Conservation (phyloP, 257 asterid species). For the Thymus quinquecostatus region DNA sequence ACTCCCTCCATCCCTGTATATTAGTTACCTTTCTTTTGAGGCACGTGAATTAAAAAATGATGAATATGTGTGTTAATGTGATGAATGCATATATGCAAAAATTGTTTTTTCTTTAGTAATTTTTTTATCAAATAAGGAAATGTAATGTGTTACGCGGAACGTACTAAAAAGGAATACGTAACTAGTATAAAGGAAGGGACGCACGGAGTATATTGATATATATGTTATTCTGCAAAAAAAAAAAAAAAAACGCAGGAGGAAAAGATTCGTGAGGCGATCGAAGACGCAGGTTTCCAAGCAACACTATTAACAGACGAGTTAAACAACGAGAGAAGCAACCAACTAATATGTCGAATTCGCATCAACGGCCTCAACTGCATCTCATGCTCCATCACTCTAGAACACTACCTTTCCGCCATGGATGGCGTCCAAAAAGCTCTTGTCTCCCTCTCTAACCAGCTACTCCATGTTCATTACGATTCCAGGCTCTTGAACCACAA, state of each 20-base stretch:
- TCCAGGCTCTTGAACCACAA: conserved; percentile 39
- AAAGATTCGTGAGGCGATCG: conserved; percentile 50
- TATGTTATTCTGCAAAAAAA: background rate
- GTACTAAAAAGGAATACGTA: too few species aligned
- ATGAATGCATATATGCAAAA: too few species aligned
- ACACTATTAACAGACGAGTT: conserved; percentile 40
- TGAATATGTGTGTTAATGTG: too few species aligned
- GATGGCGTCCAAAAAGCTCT: conserved; percentile 55
- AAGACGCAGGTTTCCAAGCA: conserved; percentile 67
- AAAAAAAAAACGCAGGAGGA: conserved; percentile 43
- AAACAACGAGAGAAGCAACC: conserved; percentile 32
- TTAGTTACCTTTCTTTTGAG: too few species aligned
- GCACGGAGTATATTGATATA: too few species aligned
- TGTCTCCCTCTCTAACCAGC: conserved; percentile 47
- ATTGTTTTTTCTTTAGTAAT: too few species aligned
- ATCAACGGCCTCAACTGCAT: conserved; percentile 57
- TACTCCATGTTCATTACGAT: conserved; percentile 52
- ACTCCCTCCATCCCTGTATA: too few species aligned
- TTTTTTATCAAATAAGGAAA: too few species aligned
- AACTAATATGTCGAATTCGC: conserved; percentile 44
- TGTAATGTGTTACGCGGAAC: too few species aligned
- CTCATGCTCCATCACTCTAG: conserved; percentile 61
- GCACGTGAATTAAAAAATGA: too few species aligned
- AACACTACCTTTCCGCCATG: conserved; percentile 47
- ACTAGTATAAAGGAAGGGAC: too few species aligned